These are phyloP conservation scores for Euphorbia peplus DNA, from an alignment of 345 rosid genomes.

Conservation along the genomic window DNA sequence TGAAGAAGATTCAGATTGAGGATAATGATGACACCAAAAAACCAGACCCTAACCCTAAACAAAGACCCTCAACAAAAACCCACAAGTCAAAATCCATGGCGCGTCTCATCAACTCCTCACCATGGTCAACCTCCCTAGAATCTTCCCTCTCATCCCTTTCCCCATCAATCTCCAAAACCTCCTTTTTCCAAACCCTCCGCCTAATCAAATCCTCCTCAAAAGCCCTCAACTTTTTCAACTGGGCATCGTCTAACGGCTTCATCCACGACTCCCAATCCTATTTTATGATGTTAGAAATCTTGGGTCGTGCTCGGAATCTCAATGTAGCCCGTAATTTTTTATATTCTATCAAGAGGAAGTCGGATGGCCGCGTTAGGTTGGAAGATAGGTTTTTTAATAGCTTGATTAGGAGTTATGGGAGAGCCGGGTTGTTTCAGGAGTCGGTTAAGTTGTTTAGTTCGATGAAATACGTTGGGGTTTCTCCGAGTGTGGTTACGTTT, in stretches of 20 bases:
- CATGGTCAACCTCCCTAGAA: constrained; percentile 62
- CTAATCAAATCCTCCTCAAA: constrained; percentile 47
- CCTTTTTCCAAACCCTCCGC: constrained; percentile 53
- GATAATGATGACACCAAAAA: background rate
- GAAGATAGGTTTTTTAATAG: constrained; percentile 69
- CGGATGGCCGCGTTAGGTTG: constrained; percentile 52
- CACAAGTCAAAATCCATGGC: constrained; percentile 53
- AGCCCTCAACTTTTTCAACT: constrained; percentile 64
- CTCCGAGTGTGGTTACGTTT: constrained; percentile 69
- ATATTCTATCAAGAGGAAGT: constrained; percentile 58
- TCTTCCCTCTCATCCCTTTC: constrained; percentile 50
- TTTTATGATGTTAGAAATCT: constrained; percentile 61
- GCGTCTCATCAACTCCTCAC: constrained; percentile 40
- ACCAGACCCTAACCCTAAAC: constrained; percentile 1
- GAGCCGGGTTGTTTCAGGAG: constrained; percentile 66
- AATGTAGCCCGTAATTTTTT: constrained; percentile 70
- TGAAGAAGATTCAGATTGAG: background rate
- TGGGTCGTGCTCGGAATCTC: constrained; percentile 59
- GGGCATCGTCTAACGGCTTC: constrained; percentile 48
- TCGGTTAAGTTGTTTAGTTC: constrained; percentile 51
- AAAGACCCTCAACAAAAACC: constrained; percentile 35
- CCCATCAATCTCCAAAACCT: constrained; percentile 49
- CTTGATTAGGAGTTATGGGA: constrained; percentile 67
- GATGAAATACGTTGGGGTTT: constrained; percentile 64
- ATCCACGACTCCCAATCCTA: constrained; percentile 49